phyloP scores from a whole-genome alignment of 2,329 filamentous ascomycete species.

The Lanzia echinophila region DNA sequence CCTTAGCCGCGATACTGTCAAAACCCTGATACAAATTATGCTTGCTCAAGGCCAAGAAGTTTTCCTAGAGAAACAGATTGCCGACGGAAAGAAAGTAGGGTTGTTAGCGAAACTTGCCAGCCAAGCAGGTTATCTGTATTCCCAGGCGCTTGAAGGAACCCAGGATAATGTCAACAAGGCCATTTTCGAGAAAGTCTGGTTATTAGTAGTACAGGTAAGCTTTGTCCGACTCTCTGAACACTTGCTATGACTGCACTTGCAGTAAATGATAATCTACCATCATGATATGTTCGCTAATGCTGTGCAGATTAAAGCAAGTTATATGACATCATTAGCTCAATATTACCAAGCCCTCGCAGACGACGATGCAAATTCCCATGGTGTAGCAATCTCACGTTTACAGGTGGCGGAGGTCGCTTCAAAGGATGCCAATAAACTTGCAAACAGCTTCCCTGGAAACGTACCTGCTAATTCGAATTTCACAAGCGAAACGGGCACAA shows the following conservation, averaged over 20 bases:
- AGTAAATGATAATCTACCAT: not conserved
- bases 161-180: slow-evolving; percentile 88
- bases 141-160: slow-evolving; percentile 79
- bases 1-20: slow-evolving; percentile 89
- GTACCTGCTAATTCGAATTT: slow-evolving; percentile 79
- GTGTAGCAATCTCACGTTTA: slow-evolving; percentile 74
- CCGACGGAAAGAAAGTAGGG: slow-evolving; percentile 86
- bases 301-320: slow-evolving; percentile 63
- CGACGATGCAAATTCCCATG: slow-evolving; percentile 81
- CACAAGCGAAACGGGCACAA: slow-evolving; percentile 66
- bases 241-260: not conserved
- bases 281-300: slow-evolving; percentile 12
- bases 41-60: slow-evolving; percentile 95
- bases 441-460: slow-evolving; percentile 73
- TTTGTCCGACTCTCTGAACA: not conserved
- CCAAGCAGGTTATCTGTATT: slow-evolving; percentile 82
- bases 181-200: slow-evolving; percentile 92
- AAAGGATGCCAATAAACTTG: slow-evolving; percentile 69
- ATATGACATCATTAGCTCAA: slow-evolving; percentile 80
- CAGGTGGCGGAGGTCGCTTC: slow-evolving; percentile 73
- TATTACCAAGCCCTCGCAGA: slow-evolving; percentile 92
- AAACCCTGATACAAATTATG: slow-evolving; percentile 86
- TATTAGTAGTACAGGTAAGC: slow-evolving; percentile 69
- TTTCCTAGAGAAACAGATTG: slow-evolving; percentile 92
- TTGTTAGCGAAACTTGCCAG: slow-evolving; percentile 88